Evolutionary conservation across 2,329 filamentous ascomycete genomes (phyloP), one percentile per base, ranked within the genome.

Genomic region (Aspergillus flavus): DNA sequence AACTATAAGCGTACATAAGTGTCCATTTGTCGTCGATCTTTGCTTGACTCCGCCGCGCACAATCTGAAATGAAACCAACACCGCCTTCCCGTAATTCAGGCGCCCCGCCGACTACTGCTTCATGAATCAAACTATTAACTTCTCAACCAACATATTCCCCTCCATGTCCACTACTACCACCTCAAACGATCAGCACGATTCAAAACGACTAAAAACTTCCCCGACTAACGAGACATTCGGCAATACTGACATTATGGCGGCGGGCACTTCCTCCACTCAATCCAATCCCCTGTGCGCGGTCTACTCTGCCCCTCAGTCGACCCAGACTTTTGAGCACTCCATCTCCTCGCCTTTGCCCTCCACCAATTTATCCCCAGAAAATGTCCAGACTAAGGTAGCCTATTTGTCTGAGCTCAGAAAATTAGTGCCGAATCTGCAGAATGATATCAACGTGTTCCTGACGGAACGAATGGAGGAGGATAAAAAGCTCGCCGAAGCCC

Each of bases 391-490:
- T 21, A 87, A 87, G 71, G 81, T 81, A n/a, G 78, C 81, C 39
- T 87, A 86, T 70, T 78, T 89, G 11, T 73, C 79, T 9, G 77
- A 81, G 43, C 79, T 89, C 14, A 81, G 85, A 39, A 68, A 78
- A 2, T 78, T 81, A 9, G 80, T 84, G 32, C 80, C 79, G 12
- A 73, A 79, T 21, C 71, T 89, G n/a, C 87, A 89, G 72, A 78
- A 77, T 53, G 81, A 87, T 57, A 76, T 89, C 72, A 89, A 89
- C 69, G 75, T 76, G 23, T 87, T 86, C 67, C 71, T 89, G 68
- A 89, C 87, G 21, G 76, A 82, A 66, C 85, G 84, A 64, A 89
- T 89, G 87, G 86, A 85, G 52, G 83, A 88, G 65, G 87, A 89
- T 64, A 88, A 86, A 65, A 74, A 75, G 36, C 63, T 66, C 1